phyloP scores from a whole-genome alignment of 225 moss, liverwort and hornwort species.

The Polytrichum commune region DNA sequence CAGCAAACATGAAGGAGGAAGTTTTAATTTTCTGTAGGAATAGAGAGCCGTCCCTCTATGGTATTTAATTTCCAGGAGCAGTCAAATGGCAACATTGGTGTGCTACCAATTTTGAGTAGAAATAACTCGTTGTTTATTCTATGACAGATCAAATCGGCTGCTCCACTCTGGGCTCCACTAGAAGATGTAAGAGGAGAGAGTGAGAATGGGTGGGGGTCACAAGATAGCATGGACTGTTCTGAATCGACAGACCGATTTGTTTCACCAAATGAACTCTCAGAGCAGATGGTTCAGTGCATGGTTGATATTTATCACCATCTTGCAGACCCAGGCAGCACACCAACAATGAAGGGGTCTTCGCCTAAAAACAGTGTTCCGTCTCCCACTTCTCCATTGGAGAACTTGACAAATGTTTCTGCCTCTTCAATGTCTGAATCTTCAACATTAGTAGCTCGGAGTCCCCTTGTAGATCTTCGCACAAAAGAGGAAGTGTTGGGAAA shows the following conservation, averaged over 20 bases:
- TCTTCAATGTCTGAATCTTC: conserved; percentile 48
- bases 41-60: too few relatives aligned
- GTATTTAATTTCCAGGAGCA: too few relatives aligned
- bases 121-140: too few relatives aligned
- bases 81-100: too few relatives aligned
- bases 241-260: background rate
- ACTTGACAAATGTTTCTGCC: conserved; percentile 26
- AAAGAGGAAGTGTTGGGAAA: conserved; percentile 48
- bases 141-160: too few relatives aligned
- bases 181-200: background rate
- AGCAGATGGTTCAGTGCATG: conserved; percentile 55
- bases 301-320: conserved; percentile 54
- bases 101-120: too few relatives aligned
- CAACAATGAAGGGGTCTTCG: background rate
- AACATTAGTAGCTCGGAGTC: conserved; percentile 36
- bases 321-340: background rate
- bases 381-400: conserved; percentile 49
- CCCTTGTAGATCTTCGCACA: conserved; percentile 46
- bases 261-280: conserved; percentile 45
- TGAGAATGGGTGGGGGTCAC: conserved; percentile 1
- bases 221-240: background rate
- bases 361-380: conserved; percentile 26
- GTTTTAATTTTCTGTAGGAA: background rate
- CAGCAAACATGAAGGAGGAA: too few relatives aligned
- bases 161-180: background rate